phyloP scores from a whole-genome alignment of 148 eudicot species.

The Chenopodium suecicum region DNA sequence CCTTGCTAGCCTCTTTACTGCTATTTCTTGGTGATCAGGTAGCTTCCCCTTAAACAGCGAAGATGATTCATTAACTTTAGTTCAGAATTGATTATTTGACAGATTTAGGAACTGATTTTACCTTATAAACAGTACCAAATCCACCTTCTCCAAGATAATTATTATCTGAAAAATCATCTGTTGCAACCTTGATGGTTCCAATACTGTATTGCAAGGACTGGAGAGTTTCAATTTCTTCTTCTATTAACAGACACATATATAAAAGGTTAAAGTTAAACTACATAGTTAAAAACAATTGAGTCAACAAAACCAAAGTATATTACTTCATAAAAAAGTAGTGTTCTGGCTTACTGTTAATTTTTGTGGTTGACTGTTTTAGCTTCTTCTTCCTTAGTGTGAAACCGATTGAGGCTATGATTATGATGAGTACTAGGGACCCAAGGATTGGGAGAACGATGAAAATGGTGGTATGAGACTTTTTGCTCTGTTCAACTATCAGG shows the following conservation, averaged over 20 bases:
- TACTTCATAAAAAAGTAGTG: background rate
- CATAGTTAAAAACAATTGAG: too few species aligned
- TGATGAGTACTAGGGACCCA: background rate
- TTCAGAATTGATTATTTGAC: background rate
- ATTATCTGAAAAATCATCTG: slow-evolving; percentile 39
- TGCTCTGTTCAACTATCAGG: background rate
- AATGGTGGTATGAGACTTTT: background rate
- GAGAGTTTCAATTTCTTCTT: slow-evolving; percentile 31
- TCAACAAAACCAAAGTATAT: too few species aligned
- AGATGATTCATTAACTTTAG: background rate
- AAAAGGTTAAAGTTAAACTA: background rate
- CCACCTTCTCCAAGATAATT: slow-evolving; percentile 47
- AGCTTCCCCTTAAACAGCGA: slow-evolving; percentile 2
- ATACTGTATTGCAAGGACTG: slow-evolving; percentile 28
- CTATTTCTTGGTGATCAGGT: slow-evolving; percentile 12
- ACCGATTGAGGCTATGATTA: slow-evolving; percentile 7
- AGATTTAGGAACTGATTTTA: slow-evolving; percentile 2
- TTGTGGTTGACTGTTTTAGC: background rate
- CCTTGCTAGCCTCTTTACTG: slow-evolving; percentile 14
- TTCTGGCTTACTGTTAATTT: slow-evolving; percentile 13
- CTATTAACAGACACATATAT: background rate
- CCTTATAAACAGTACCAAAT: slow-evolving; percentile 61
- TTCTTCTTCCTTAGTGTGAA: slow-evolving; percentile 15
- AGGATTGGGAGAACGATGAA: slow-evolving; percentile 15
- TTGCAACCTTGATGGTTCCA: slow-evolving; percentile 32